Base-by-base conservation (phyloP, 495 filamentous ascomycete species). In the Achaetomiella virescens region DNA sequence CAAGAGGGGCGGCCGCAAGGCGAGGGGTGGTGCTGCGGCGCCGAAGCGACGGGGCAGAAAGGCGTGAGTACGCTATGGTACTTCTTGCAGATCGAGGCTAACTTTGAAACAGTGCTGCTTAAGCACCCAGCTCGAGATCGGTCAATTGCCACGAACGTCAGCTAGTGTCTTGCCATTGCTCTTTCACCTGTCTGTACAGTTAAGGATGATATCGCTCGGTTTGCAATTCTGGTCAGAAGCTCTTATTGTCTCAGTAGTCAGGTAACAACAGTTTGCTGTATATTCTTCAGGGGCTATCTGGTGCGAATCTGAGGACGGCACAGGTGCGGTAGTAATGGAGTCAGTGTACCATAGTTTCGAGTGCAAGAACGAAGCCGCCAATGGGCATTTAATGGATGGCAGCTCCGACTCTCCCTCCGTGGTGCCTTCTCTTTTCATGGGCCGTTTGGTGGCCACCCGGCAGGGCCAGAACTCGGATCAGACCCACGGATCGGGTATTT, bases 1-100 rank as follows among this genome's bases (percentile, higher is more conserved):
- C 22, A 70, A 65, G 58, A 59, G 59, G 12, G 62, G 27, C 27
- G 27, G 59, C 42, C 70, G 69, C 36, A 63, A 64, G 52, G 58
- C 58, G 33, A 49, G 60, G 41, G 58, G 38, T 33, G 40, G 48
- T 44, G 62, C 35, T 37, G 44, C 42, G 2, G 42, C 63, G 7
- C 40, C 61, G 15, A 65, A 47, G 55, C 57, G 45, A 37, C 57
- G 57, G 27, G 61, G 54, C 15, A 60, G 51, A 40, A 65, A 51
- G 44, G 29, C 52, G 59, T 62, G 35, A 62, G 53, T 57, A 8
- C 17, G 0, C 17, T n/a, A 15, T 3, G 27, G 6, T 24, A n/a
- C 15, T 24, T 12, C n/a, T 14, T 8, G 17, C 6, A 33, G 15
- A 33, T 40, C 7, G 3, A 9, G 14, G 20, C 40, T 57, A 10